phyloP scores from a whole-genome alignment of 768 basidiomycete species.

The Mycena maculata region DNA sequence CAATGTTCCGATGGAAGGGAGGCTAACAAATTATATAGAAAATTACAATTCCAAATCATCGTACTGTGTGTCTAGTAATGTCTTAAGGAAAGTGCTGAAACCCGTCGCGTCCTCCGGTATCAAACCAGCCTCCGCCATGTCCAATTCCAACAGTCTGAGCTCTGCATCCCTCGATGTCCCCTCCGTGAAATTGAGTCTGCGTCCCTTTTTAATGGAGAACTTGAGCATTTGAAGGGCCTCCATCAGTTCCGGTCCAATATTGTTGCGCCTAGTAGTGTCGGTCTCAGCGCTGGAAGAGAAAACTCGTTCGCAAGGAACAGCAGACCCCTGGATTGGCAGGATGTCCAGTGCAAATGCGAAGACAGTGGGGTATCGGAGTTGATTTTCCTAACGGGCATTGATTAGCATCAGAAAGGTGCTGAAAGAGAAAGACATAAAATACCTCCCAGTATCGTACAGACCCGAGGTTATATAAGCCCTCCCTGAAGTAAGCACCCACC shows the following conservation, averaged over 20 bases:
- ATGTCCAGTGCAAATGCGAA: slow-evolving; percentile 1
- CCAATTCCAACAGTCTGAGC: neutral
- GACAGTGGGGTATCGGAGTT: slow-evolving; percentile 6
- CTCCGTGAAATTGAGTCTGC: slow-evolving; percentile 6
- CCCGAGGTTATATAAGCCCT: neutral
- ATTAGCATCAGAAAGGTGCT: neutral
- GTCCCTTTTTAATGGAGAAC: neutral
- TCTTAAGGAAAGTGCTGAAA: slow-evolving; percentile 4
- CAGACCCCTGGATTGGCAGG: slow-evolving; percentile 8
- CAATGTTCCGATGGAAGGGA: too few species aligned
- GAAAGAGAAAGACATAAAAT: neutral
- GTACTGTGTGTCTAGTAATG: neutral
- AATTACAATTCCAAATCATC: too few species aligned
- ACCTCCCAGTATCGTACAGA: slow-evolving; percentile 11
- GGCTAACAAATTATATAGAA: too few species aligned
- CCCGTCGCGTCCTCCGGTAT: slow-evolving; percentile 9
- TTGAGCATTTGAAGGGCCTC: slow-evolving; percentile 13
- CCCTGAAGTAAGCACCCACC: neutral
- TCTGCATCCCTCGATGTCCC: slow-evolving; percentile 6
- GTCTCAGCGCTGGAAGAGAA: neutral
- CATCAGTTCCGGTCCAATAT: neutral
- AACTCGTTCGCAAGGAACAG: slow-evolving; percentile 8
- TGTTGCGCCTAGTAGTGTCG: neutral
- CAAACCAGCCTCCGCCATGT: neutral
- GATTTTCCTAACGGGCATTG: neutral